A percentile compares a stretch with the other conserved stretches of the same genome.
These are phyloP conservation scores for Sporothrix mexicana DNA, from an alignment of 2,329 filamentous ascomycete genomes.

Conservation along the genomic window DNA sequence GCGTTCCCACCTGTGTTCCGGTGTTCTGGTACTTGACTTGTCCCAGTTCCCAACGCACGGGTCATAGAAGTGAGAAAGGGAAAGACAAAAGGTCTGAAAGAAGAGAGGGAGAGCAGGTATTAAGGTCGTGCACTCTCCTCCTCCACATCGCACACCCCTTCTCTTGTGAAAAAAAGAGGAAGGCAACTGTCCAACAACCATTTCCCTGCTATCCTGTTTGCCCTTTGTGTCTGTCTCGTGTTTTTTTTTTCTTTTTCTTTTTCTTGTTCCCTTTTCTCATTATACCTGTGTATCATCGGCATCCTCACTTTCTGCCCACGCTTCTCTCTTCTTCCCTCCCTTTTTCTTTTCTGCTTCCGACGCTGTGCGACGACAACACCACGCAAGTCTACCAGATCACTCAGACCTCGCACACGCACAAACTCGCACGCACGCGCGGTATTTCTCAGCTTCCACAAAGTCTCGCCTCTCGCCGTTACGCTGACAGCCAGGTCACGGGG, in stretches of 20 bases:
- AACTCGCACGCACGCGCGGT: neutral
- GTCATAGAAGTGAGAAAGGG: neutral
- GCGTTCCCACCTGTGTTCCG: neutral
- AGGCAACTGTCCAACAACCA: constrained; percentile 7
- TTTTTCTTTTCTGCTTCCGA: neutral
- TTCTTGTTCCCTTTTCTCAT: neutral
- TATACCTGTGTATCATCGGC: neutral
- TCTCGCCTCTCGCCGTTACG: neutral
- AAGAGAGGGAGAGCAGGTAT: neutral
- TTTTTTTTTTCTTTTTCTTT: neutral
- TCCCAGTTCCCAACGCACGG: constrained; percentile 11
- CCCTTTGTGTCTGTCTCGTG: neutral
- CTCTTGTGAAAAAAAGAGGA: neutral
- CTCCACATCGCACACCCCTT: neutral
- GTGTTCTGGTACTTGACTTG: neutral
- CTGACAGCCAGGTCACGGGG: neutral
- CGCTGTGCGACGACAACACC: neutral
- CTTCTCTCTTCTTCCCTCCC: neutral
- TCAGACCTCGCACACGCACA: neutral
- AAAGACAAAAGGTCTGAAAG: neutral
- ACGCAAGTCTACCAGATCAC: neutral
- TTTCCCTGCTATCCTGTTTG: too few relatives aligned
- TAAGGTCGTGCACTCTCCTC: constrained; percentile 22
- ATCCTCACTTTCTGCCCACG: neutral
- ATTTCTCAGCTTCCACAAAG: constrained; percentile 1